Evolutionary conservation across 371 early-diverging fungal genomes (phyloP).

Genomic region (Umbelopsis sp.): DNA sequence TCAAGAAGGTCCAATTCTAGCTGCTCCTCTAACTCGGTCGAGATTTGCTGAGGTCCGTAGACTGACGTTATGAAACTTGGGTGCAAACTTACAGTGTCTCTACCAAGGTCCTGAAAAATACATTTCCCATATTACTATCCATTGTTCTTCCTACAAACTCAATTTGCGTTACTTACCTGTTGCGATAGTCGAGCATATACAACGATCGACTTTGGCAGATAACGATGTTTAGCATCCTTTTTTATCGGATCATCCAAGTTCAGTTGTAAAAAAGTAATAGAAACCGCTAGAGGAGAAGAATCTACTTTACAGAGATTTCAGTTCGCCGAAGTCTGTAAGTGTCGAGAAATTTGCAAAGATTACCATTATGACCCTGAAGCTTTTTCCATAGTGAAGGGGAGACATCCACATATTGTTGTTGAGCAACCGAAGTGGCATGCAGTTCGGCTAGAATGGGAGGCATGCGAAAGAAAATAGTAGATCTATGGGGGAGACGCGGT

Average conservation of each 20-base stretch:
- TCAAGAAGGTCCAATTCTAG: slow-evolving; percentile 36
- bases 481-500: neutral
- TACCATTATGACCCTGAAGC: neutral
- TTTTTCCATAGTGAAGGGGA: slow-evolving; percentile 8
- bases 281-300: slow-evolving; percentile 2
- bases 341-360: neutral
- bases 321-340: too few relatives aligned
- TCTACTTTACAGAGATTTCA: neutral
- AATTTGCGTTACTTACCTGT: neutral
- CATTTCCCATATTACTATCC: neutral
- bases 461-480: slow-evolving; percentile 1
- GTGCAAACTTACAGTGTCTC: neutral
- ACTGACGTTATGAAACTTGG: slow-evolving; percentile 24
- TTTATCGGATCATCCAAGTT: neutral
- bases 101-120: neutral
- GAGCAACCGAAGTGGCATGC: neutral
- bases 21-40: slow-evolving; percentile 13
- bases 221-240: neutral
- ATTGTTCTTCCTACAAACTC: neutral
- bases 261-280: neutral
- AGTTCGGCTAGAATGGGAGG: neutral
- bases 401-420: neutral
- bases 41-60: slow-evolving; percentile 33
- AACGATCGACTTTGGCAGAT: slow-evolving; percentile 10
- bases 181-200: slow-evolving; percentile 2